Evolutionary conservation across 1,284 basidiomycete species (phyloP), one percentile per base, ranked within the genome.

Genomic region (Austropuccinia psidii): DNA sequence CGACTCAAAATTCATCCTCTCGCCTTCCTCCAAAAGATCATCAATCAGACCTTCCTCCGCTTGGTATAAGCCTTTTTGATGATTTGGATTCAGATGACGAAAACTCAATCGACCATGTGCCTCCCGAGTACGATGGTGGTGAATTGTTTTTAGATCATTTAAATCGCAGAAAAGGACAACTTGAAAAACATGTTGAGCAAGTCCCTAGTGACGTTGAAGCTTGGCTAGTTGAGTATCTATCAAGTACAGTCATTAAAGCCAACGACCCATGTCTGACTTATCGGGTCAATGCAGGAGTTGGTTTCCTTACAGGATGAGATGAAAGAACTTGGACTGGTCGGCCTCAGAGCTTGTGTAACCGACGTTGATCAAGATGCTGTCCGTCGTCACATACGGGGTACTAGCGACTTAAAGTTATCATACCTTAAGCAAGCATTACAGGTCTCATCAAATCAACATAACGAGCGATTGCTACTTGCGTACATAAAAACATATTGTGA

Each of bases 261-360:
- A 37, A 13, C 9, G 39, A 33, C 2, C 19, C 11, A 54, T 21
- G 41, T 33, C 13, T 43, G n/a, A n/a, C 9, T 35, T 49, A 37
- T 41, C 29, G 7, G 41, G 8, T 33, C 43, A 33, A 21, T 37
- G 0, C 58, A 73, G 69, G 69, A 47, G 2, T 33, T 73, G 29
- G 69, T 73, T 39, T 43, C 37, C 33, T 60, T 73, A 9, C 69
- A 73, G 57, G 69, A 73, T 39, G 69, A 73, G 29, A 73, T 73
- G 69, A 73, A 73, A 37, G 58, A 73, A 43, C 69, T 62, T 43
- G 69, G 69, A 43, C 33, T 73, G 15, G 69, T 73, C n/a, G 69
- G 69, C 2, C 41, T 73, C 8, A 62, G 69, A 37, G 47, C 69
- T 2, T 45, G 57, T 54, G 35, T 24, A 17, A 37, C 43, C 24